Evolutionary conservation across 257 asterid genomes (phyloP), one percentile per base, ranked within the genome.

Genomic region (Parsonsia alboflavescens): DNA sequence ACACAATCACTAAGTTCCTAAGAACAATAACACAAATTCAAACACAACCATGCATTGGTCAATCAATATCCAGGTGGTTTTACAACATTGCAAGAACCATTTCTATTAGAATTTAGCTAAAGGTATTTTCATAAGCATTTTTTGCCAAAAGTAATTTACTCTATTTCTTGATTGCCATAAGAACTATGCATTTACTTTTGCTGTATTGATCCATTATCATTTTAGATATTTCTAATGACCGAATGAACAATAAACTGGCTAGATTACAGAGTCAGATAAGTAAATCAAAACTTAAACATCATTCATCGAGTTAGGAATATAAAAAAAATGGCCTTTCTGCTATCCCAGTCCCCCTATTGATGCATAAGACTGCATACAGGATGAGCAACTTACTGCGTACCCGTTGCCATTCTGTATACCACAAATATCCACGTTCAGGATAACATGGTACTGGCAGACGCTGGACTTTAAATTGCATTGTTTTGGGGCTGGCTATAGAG

Each of bases 341-440:
- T 68, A 76, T 7, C 8, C 63, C 21, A 61, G 66, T 63, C 26
- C 76, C 66, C 24, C 42, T 12, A 42, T 77, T 56, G 75, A 44
- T 9, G 65, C 46, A 52, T 16, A 75, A 53, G 67, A 39, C 58
- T 48, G 59, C 73, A 39, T 50, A 73, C 70, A 71, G 74, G 80
- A 73, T 73, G 72, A 62, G 74, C 84, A 77, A 77, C 85, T 81
- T 77, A 74, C 85, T 81, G 85, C 72, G 63, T 57, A 65, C 77
- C 75, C 75, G 28, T 81, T 53, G 79, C 72, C 66, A 42, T 69
- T 81, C 75, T 39, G 77, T 54, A 56, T 56, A 54, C 72, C 77
- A 64, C 70, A 74, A 50, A 79, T 63, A 66, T 76, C 81, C 75
- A 33, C 49, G 36, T 62, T 68, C 52, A 49, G 73, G 77, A 56